Conservation (phyloP, 2,329 filamentous ascomycete genomes). For the Hypoxylon sp. region DNA sequence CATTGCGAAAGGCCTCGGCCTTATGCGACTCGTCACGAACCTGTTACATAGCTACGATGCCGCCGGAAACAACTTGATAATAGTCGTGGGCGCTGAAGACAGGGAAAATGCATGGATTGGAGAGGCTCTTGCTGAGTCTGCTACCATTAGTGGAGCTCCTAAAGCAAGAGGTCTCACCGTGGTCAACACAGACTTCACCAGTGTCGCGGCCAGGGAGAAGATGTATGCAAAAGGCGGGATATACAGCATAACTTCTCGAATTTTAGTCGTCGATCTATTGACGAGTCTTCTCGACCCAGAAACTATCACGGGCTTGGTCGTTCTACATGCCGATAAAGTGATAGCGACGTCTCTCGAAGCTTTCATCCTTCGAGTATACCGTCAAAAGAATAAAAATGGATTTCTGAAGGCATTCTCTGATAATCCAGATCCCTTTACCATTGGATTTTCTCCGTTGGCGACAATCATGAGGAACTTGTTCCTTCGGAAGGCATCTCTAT, state of each 20-base stretch:
- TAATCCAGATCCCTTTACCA: slow-evolving; percentile 89
- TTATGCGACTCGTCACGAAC: slow-evolving; percentile 94
- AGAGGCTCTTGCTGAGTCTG: slow-evolving; percentile 94
- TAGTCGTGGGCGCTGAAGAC: slow-evolving; percentile 91
- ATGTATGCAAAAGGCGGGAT: slow-evolving; percentile 92
- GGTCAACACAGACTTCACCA: slow-evolving; percentile 95
- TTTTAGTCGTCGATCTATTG: slow-evolving; percentile 92
- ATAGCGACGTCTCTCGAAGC: slow-evolving; percentile 91
- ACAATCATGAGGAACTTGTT: slow-evolving; percentile 96
- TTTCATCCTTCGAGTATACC: slow-evolving; percentile 93
- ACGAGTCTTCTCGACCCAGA: slow-evolving; percentile 86
- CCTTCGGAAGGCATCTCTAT: slow-evolving; percentile 87
- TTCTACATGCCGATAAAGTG: slow-evolving; percentile 90
- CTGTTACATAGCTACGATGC: slow-evolving; percentile 97
- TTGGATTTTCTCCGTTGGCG: slow-evolving; percentile 87
- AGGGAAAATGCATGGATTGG: slow-evolving; percentile 97
- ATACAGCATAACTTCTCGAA: slow-evolving; percentile 95
- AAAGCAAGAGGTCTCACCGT: slow-evolving; percentile 88
- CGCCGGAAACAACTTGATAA: slow-evolving; percentile 90
- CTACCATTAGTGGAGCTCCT: slow-evolving; percentile 86
- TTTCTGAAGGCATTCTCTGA: slow-evolving; percentile 98
- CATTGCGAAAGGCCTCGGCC: slow-evolving; percentile 90
- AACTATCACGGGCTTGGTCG: slow-evolving; percentile 87
- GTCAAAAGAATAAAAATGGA: slow-evolving; percentile 93
- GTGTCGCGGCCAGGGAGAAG: slow-evolving; percentile 87